These are phyloP conservation scores for Bocquillonia castaneifolia DNA, from an alignment of 441 rosid genomes.

Conservation along the genomic window DNA sequence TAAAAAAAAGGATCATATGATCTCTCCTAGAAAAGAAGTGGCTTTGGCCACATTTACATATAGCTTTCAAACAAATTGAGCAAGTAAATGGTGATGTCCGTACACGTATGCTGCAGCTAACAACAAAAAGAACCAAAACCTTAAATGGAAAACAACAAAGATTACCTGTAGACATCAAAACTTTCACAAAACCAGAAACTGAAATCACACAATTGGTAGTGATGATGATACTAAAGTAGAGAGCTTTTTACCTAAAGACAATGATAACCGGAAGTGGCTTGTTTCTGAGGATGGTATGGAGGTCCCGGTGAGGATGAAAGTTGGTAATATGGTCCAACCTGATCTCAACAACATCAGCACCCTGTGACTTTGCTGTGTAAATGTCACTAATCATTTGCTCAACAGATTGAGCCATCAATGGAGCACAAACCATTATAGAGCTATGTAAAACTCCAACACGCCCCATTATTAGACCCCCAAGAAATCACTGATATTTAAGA, in stretches of 20 bases:
- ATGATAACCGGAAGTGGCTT: constrained; percentile 68
- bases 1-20: no score
- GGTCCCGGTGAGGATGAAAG: constrained; percentile 46
- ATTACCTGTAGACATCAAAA: background rate
- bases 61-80: background rate
- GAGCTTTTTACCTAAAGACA: constrained; percentile 60
- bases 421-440: constrained; percentile 63
- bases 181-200: background rate
- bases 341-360: constrained; percentile 83
- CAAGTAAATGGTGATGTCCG: background rate
- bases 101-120: background rate
- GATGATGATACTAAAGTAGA: background rate
- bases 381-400: constrained; percentile 51
- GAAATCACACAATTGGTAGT: background rate
- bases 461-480: constrained; percentile 28
- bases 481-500: background rate
- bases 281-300: constrained; percentile 41
- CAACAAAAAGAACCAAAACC: background rate
- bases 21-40: no score
- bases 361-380: constrained; percentile 50
- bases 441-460: constrained; percentile 22
- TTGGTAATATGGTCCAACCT: constrained; percentile 57
- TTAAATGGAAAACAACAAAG: background rate
- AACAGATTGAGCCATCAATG: constrained; percentile 60
- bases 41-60: background rate